Conservation (phyloP, 1,139 yeast genomes). For the Insectozyma bohioensis region DNA sequence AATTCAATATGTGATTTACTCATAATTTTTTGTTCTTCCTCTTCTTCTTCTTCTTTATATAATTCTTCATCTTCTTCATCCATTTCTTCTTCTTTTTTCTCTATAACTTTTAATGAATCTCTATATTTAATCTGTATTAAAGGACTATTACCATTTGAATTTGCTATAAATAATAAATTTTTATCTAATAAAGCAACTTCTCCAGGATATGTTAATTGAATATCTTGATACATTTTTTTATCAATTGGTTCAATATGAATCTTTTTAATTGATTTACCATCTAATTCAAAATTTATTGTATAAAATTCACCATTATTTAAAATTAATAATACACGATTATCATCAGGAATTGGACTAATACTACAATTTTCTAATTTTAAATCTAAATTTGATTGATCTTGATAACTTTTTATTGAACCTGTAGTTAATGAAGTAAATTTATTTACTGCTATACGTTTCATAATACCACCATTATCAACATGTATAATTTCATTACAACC, state of each 20-base stretch:
- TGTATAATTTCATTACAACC: constrained; percentile 82
- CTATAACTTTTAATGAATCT: constrained; percentile 14
- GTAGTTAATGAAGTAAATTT: constrained; percentile 52
- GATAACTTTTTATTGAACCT: constrained; percentile 44
- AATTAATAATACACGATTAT: constrained; percentile 53
- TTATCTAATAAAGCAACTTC: constrained; percentile 35
- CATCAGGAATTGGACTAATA: constrained; percentile 46
- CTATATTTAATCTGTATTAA: constrained; percentile 34
- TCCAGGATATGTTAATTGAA: constrained; percentile 31
- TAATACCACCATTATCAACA: constrained; percentile 78
- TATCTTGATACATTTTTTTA: constrained; percentile 18
- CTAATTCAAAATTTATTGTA: constrained; percentile 51
- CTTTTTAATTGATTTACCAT: constrained; percentile 45
- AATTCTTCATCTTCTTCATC: constrained; percentile 17
- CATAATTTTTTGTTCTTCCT: constrained; percentile 27
- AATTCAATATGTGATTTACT: constrained; percentile 37
- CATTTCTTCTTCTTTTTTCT: constrained; percentile 11
- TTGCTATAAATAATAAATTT: constrained; percentile 36
- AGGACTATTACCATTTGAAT: constrained; percentile 35
- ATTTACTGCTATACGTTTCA: constrained; percentile 67
- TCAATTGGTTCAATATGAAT: constrained; percentile 32
- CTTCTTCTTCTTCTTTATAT: constrained; percentile 37
- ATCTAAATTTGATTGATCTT: constrained; percentile 54
- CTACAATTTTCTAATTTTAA: constrained; percentile 59
- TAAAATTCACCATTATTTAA: constrained; percentile 52